A percentile compares a stretch with the other conserved stretches of the same genome.
phyloP scores from a whole-genome alignment of 768 basidiomycete genomes.

The Mycena haematopus region DNA sequence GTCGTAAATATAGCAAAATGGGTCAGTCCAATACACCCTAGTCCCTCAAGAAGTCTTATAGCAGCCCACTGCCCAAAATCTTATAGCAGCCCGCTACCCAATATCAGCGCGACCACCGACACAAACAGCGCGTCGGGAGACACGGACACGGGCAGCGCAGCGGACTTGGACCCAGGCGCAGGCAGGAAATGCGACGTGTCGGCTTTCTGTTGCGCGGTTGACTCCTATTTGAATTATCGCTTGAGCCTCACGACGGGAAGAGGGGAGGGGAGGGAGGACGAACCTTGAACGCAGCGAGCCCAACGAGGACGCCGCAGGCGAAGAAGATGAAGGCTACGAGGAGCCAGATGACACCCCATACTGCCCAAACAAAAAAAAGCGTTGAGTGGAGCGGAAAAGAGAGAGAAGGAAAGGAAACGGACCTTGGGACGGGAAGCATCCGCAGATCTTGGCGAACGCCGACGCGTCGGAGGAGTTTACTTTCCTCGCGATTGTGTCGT shows the following conservation, averaged over 20 bases:
- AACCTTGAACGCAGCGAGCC: conserved; percentile 84
- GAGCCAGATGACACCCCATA: conserved; percentile 92
- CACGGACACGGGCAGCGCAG: conserved; percentile 36
- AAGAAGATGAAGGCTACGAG: conserved; percentile 78
- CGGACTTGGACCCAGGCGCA: conserved; percentile 57
- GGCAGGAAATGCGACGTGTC: conserved; percentile 60
- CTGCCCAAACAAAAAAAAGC: conserved; percentile 42
- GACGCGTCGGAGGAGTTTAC: conserved; percentile 89
- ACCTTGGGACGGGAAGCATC: conserved; percentile 87
- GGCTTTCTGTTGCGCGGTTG: conserved; percentile 58
- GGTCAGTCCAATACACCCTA: too few relatives aligned
- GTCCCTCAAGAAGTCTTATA: conserved; percentile 15
- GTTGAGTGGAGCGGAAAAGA: conserved; percentile 8
- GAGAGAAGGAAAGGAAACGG: conserved; percentile 5
- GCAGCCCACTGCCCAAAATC: neutral
- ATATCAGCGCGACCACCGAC: conserved; percentile 29
- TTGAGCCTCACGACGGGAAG: too few relatives aligned
- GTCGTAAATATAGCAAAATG: neutral
- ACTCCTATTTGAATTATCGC: conserved; percentile 50
- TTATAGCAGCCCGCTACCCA: conserved; percentile 13
- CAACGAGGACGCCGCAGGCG: conserved; percentile 75
- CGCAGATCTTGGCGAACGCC: conserved; percentile 83
- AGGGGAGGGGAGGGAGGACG: conserved; percentile 16
- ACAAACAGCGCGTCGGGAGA: conserved; percentile 36
- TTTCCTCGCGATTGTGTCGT: conserved; percentile 85